These are phyloP conservation scores for Populus hybrid DNA, from an alignment of 441 rosid genomes.

Conservation along the genomic window DNA sequence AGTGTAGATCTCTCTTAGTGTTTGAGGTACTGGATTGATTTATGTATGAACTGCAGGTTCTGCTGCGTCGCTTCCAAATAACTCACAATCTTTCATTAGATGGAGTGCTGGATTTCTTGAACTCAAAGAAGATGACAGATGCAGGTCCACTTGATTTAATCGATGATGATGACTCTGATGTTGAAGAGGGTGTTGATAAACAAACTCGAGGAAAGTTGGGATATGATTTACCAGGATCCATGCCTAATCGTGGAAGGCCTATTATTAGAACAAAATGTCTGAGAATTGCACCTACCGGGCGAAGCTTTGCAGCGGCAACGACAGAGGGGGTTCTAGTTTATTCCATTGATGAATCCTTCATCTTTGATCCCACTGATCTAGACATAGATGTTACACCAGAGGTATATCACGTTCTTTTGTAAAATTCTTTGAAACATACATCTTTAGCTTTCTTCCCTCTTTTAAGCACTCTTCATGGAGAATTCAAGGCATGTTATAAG, in stretches of 20 bases:
- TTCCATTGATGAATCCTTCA: slow-evolving; percentile 85
- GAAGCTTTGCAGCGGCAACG: slow-evolving; percentile 87
- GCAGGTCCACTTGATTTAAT: slow-evolving; percentile 93
- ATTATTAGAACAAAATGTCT: slow-evolving; percentile 71
- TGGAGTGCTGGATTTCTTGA: slow-evolving; percentile 87
- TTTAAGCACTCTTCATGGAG: neutral
- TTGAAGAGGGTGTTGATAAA: slow-evolving; percentile 78
- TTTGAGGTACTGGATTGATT: neutral
- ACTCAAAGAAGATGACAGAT: slow-evolving; percentile 94
- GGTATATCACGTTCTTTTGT: slow-evolving; percentile 39
- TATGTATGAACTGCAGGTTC: slow-evolving; percentile 46
- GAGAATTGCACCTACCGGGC: slow-evolving; percentile 88
- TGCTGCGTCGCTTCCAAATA: slow-evolving; percentile 80
- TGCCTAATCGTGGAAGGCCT: slow-evolving; percentile 79
- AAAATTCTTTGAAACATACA: neutral
- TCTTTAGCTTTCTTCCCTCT: neutral
- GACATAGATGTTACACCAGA: slow-evolving; percentile 97
- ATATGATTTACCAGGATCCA: slow-evolving; percentile 83
- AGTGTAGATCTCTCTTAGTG: slow-evolving; percentile 4
- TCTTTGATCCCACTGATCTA: slow-evolving; percentile 95
- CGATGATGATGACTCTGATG: slow-evolving; percentile 78
- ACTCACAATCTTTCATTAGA: slow-evolving; percentile 82
- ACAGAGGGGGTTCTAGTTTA: slow-evolving; percentile 91
- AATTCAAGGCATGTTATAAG: neutral
- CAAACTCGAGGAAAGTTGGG: slow-evolving; percentile 73